Evolutionary conservation across 2,329 filamentous ascomycete genomes (phyloP), one percentile per base, ranked within the genome.

Genomic region (Ilyonectria mors-panacis): DNA sequence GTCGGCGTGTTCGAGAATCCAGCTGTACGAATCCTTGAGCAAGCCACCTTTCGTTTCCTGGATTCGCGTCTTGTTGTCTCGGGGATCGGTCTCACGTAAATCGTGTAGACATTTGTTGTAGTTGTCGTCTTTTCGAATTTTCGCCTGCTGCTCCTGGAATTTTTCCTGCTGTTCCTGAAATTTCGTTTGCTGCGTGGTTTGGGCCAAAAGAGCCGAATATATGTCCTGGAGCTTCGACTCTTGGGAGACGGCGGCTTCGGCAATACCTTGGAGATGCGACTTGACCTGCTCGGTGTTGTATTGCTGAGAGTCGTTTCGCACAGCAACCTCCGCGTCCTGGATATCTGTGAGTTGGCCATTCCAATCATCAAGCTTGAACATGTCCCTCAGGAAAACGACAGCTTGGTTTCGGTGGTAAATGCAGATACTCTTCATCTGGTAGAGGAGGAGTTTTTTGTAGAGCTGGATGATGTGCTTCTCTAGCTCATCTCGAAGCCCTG

Each of bases 401-500:
- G 64, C 64, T 48, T 72, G 74, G 47, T 78, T 73, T 6, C 77
- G 76, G 63, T 80, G 78, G 68, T 80, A 83, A 2, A 74, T 77
- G 57, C 74, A 80, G 44, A 81, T 71, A 56, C 81, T 84, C 65
- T 80, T 82, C 71, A 84, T 83, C 70, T 81, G 77, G 70, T 82
- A 84, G 1, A 71, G 50, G 13, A 85, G 77, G 19, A 85, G 77
- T 54, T 73, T 75, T 62, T 79, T 73, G 68, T 83, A 85, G 21
- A 84, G 78, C 13, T 73, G 47, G 19, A 79, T 54, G 17, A 84
- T 72, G 4, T 58, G 56, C 6, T 72, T 63, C 58, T 80, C 71
- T 5, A 83, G 58, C 30, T 75, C 60, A 19, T 12, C 21, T 44
- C 68, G 63, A 15, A 79, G 45, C 23, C 37, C 51, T 21, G 59